Evolutionary conservation across 2,329 filamentous ascomycete species (phyloP).

Genomic region (Monilinia fructigena): DNA sequence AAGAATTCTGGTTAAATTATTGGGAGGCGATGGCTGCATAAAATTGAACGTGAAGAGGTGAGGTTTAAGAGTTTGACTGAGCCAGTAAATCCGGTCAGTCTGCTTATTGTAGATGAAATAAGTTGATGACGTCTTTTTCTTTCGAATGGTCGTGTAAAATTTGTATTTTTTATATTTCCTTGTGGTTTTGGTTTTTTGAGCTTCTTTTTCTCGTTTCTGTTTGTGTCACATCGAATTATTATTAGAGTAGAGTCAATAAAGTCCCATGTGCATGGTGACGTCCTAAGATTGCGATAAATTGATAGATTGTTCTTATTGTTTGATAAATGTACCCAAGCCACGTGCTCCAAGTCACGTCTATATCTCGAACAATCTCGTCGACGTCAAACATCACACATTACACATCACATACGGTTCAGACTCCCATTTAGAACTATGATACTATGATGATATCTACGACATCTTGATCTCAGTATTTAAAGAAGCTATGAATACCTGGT

Average conservation of each 20-base stretch:
- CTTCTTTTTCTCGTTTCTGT: conserved; percentile 8
- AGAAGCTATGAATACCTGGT: too few relatives aligned
- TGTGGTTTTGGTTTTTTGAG: neutral
- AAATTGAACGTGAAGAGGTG: conserved; percentile 47
- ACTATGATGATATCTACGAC: too few relatives aligned
- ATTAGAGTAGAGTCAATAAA: neutral
- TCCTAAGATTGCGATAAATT: neutral
- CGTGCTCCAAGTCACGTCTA: too few relatives aligned
- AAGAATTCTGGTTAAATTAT: conserved; percentile 47
- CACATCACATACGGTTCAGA: too few relatives aligned
- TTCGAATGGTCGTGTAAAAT: conserved; percentile 5
- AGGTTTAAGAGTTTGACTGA: conserved; percentile 37
- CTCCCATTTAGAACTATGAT: too few relatives aligned
- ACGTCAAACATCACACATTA: too few relatives aligned
- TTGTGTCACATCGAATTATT: conserved; percentile 3
- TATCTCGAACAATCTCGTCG: too few relatives aligned
- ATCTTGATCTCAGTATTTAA: too few relatives aligned
- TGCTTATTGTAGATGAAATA: conserved; percentile 24
- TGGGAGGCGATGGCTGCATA: conserved; percentile 61
- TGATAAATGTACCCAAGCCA: too few relatives aligned
- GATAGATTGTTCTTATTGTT: too few relatives aligned
- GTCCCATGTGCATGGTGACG: conserved; percentile 20
- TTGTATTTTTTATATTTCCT: neutral
- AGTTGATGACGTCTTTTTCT: conserved; percentile 22
- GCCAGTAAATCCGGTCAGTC: conserved; percentile 41